A percentile compares a stretch with the other conserved stretches of the same genome.
phyloP scores from a whole-genome alignment of 108 stramenopile genomes.

The Discostella stelligeroides region DNA sequence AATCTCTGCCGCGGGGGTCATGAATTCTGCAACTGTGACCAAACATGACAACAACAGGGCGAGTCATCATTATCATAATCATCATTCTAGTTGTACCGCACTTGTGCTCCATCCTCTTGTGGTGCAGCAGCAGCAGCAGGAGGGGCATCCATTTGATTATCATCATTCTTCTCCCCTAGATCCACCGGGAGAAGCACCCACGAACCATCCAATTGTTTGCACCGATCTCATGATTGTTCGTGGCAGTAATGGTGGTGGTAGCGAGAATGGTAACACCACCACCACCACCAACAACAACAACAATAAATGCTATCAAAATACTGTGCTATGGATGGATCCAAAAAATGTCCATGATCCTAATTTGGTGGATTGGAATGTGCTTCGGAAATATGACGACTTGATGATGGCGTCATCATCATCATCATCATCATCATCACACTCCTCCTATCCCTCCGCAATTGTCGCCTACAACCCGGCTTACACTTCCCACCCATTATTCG shows the following conservation, averaged over 20 bases:
- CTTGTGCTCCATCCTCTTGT: too few relatives aligned
- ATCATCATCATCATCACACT: background rate
- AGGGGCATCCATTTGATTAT: too few relatives aligned
- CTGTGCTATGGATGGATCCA: constrained; percentile 26
- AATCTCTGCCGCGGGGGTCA: too few relatives aligned
- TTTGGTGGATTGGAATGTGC: constrained; percentile 14
- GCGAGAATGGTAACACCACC: too few relatives aligned
- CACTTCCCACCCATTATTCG: background rate
- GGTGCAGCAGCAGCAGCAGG: too few relatives aligned
- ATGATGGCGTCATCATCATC: too few relatives aligned
- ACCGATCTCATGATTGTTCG: background rate
- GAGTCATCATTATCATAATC: too few relatives aligned
- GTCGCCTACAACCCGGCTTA: too few relatives aligned
- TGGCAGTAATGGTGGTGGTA: background rate
- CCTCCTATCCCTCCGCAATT: background rate
- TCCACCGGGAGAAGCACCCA: background rate
- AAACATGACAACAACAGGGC: too few relatives aligned
- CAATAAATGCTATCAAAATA: constrained; percentile 3
- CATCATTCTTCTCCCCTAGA: background rate
- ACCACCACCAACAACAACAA: too few relatives aligned
- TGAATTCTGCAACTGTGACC: too few relatives aligned
- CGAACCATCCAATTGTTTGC: background rate
- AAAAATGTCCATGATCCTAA: constrained; percentile 20
- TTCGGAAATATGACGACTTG: constrained; percentile 14
- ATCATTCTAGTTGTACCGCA: too few relatives aligned